A percentile compares a stretch with the other conserved stretches of the same genome.
phyloP scores from a whole-genome alignment of 495 filamentous ascomycete genomes.

The Xylaria flabelliformis region DNA sequence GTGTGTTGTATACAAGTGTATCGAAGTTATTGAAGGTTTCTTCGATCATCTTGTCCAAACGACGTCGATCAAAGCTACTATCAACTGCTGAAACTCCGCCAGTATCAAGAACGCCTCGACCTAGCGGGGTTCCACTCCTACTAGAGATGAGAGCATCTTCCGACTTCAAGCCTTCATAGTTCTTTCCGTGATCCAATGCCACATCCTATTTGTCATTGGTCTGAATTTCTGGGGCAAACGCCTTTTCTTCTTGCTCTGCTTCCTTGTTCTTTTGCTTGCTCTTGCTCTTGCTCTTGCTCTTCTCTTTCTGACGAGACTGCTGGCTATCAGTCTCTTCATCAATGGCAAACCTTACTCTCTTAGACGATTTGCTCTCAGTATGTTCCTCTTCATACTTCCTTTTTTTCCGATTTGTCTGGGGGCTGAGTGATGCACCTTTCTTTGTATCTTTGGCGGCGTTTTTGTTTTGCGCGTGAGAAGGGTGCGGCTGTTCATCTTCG shows the following conservation, averaged over 20 bases:
- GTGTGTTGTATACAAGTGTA: conserved; percentile 18
- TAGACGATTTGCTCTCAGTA: not conserved
- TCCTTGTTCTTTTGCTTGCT: not conserved
- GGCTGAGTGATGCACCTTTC: not conserved
- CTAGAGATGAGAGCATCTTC: not conserved
- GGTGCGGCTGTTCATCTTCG: not conserved
- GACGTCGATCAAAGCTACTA: not conserved
- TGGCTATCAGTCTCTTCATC: not conserved
- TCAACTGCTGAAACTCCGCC: no score
- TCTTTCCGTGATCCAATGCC: conserved; percentile 19
- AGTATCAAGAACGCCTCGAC: not conserved
- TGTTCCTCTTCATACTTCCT: not conserved
- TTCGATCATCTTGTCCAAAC: conserved; percentile 27
- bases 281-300: not conserved
- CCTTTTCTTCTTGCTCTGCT: not conserved
- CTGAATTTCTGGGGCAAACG: not conserved
- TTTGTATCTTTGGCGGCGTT: not conserved
- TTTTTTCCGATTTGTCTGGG: not conserved
- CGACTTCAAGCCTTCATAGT: not conserved
- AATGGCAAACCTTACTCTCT: conserved; percentile 10
- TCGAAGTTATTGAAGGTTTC: conserved; percentile 16
- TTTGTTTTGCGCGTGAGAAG: not conserved
- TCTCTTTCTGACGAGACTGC: not conserved
- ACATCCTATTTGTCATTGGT: conserved; percentile 31
- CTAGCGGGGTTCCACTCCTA: not conserved